phyloP scores from a whole-genome alignment of 2,329 filamentous ascomycete genomes.

The Fusarium sp. region DNA sequence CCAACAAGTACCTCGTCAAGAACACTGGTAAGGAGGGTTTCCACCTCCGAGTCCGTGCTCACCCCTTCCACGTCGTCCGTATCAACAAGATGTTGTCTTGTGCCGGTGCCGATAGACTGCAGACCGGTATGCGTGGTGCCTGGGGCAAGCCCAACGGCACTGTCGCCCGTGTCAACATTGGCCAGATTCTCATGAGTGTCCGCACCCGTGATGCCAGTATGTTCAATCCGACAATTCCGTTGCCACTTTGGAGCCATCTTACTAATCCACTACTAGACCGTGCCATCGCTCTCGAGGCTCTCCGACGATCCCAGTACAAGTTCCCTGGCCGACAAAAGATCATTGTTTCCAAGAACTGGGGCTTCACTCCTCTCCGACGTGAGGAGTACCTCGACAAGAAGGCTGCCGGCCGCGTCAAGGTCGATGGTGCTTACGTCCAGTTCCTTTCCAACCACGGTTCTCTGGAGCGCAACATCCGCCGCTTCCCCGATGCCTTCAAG shows the following conservation, averaged over 20 bases:
- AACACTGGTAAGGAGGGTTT: constrained; percentile 79
- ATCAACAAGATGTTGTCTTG: constrained; percentile 99
- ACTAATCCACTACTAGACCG: constrained; percentile 73
- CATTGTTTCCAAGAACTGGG: constrained; percentile 99
- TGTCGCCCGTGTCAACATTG: constrained; percentile 99
- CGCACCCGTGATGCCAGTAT: constrained; percentile 94
- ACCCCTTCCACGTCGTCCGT: constrained; percentile 99
- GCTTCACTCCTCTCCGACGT: constrained; percentile 97
- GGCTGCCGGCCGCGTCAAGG: constrained; percentile 92
- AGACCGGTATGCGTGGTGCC: constrained; percentile 99
- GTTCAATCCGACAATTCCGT: constrained; percentile 54
- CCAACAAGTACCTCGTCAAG: constrained; percentile 97
- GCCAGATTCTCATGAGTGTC: constrained; percentile 98
- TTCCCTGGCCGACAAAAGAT: constrained; percentile 99
- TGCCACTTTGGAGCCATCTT: constrained; percentile 27
- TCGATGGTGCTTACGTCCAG: constrained; percentile 99
- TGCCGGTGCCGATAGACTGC: constrained; percentile 99
- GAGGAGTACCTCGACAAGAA: constrained; percentile 98
- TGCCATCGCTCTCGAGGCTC: constrained; percentile 94
- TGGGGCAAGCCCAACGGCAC: constrained; percentile 99
- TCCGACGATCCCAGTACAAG: constrained; percentile 99
- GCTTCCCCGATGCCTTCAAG: constrained; percentile 94
- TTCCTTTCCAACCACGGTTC: constrained; percentile 96
- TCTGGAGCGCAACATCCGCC: constrained; percentile 88
- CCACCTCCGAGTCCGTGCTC: constrained; percentile 85